These are phyloP conservation scores for Bipolaris oryzae DNA, from an alignment of 2,329 filamentous ascomycete species.

Conservation along the genomic window DNA sequence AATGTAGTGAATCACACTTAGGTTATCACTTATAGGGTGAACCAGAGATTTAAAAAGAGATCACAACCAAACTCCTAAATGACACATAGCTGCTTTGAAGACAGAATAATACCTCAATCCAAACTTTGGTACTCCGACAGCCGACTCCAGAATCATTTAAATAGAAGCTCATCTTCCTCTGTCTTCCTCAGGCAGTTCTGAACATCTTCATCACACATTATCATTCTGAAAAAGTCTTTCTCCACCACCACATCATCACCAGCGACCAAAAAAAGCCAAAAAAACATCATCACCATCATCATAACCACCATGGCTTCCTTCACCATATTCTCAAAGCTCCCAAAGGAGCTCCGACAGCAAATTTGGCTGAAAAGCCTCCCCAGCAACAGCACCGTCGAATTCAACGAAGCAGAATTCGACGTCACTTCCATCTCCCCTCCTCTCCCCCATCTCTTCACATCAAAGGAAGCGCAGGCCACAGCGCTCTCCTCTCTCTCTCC, in stretches of 20 bases:
- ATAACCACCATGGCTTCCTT: constrained; percentile 5
- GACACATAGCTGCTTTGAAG: too few relatives aligned
- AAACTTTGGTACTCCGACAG: not conserved
- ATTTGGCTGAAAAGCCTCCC: constrained; percentile 8
- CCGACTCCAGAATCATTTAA: not conserved
- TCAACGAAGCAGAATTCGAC: constrained; percentile 11
- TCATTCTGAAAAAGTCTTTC: not conserved
- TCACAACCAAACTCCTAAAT: not conserved
- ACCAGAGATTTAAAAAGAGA: too few relatives aligned
- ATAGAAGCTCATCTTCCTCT: not conserved
- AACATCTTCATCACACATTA: not conserved
- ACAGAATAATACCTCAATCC: not conserved
- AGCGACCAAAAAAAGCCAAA: not conserved
- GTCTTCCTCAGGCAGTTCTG: not conserved
- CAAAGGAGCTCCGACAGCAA: constrained; percentile 3
- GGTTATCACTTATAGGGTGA: not conserved
- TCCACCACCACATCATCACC: not conserved
- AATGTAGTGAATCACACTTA: not conserved
- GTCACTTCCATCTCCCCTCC: constrained; percentile 15
- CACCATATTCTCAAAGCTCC: constrained; percentile 4
- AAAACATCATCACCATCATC: constrained; percentile 1
- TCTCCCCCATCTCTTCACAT: constrained; percentile 10
- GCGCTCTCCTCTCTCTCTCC: constrained; percentile 6
- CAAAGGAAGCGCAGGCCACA: constrained; percentile 12
- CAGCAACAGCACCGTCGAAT: constrained; percentile 4